These are phyloP conservation scores for Grosmannia serpens DNA, from an alignment of 2,329 filamentous ascomycete species.

Conservation along the genomic window DNA sequence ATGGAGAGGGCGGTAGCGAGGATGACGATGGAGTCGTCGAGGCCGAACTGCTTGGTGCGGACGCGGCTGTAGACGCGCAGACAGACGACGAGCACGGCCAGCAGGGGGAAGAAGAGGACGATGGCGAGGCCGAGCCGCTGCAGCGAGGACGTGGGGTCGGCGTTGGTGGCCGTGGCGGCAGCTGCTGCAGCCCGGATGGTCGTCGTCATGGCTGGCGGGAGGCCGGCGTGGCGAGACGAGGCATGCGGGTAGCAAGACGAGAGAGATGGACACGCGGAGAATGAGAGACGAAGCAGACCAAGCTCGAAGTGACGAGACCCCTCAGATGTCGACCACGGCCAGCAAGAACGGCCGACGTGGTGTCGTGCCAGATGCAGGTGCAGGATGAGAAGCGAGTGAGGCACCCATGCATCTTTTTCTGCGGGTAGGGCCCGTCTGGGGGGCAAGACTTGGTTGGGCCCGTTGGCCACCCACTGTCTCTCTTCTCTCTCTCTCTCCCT, in stretches of 20 bases:
- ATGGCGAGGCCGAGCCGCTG: conserved; percentile 14
- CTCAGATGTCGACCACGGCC: too few species aligned
- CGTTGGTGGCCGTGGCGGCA: not conserved
- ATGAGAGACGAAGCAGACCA: not conserved
- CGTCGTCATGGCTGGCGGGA: not conserved
- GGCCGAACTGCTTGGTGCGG: conserved; percentile 12
- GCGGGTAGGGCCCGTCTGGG: too few species aligned
- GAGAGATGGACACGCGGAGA: too few species aligned
- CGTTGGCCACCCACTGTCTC: too few species aligned
- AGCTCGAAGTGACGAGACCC: too few species aligned
- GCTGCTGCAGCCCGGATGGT: not conserved
- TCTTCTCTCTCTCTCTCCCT: too few species aligned
- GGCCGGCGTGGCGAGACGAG: not conserved
- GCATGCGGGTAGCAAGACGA: not conserved
- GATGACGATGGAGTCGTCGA: conserved; percentile 9
- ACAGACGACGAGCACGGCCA: conserved; percentile 14
- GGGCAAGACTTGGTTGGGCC: too few species aligned
- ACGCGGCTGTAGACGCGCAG: conserved; percentile 16
- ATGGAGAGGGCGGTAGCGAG: conserved; percentile 9
- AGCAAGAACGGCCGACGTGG: too few species aligned
- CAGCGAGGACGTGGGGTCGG: conserved; percentile 8
- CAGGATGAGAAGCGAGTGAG: too few species aligned
- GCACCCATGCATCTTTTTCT: too few species aligned
- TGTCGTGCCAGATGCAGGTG: too few species aligned
- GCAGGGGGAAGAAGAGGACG: conserved; percentile 16